A percentile compares a stretch with the other conserved stretches of the same genome.
These are phyloP conservation scores for Diaporthe sp. DNA, from an alignment of 2,329 filamentous ascomycete genomes.

Conservation along the genomic window DNA sequence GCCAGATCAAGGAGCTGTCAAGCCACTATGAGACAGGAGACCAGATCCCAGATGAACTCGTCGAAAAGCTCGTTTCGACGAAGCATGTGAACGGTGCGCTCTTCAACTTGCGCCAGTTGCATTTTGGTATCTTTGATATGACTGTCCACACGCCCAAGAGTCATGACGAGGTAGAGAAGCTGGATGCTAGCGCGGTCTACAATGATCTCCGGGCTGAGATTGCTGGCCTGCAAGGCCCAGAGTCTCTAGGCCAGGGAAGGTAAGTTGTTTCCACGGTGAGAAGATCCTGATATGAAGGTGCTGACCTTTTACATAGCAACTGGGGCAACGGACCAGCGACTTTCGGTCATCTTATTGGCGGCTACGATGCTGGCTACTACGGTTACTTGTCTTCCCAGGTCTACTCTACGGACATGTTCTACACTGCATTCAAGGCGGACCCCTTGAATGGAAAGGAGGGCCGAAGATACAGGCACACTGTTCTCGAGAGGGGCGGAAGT, in stretches of 20 bases:
- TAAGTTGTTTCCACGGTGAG: conserved; percentile 52
- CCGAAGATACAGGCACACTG: conserved; percentile 81
- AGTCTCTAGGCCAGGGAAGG: conserved; percentile 71
- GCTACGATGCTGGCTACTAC: conserved; percentile 90
- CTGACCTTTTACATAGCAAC: conserved; percentile 58
- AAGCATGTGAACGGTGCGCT: conserved; percentile 87
- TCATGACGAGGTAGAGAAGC: conserved; percentile 76
- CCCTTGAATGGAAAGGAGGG: conserved; percentile 84
- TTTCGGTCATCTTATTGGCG: conserved; percentile 86
- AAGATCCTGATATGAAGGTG: conserved; percentile 1
- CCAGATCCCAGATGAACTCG: conserved; percentile 80
- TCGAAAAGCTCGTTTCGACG: conserved; percentile 80
- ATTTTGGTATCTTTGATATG: conserved; percentile 90
- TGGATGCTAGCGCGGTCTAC: conserved; percentile 77
- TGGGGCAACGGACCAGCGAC: conserved; percentile 86
- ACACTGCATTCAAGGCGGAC: conserved; percentile 81
- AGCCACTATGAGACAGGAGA: conserved; percentile 80
- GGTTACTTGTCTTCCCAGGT: conserved; percentile 82
- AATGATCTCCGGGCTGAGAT: conserved; percentile 81
- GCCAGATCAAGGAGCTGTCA: conserved; percentile 75
- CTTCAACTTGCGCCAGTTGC: conserved; percentile 82
- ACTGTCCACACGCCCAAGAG: conserved; percentile 78
- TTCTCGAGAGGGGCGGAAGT: conserved; percentile 82
- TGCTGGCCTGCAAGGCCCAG: conserved; percentile 80
- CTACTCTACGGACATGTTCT: conserved; percentile 90